phyloP scores from a whole-genome alignment of 1,139 yeast species.

The Debaryomyces sp. region DNA sequence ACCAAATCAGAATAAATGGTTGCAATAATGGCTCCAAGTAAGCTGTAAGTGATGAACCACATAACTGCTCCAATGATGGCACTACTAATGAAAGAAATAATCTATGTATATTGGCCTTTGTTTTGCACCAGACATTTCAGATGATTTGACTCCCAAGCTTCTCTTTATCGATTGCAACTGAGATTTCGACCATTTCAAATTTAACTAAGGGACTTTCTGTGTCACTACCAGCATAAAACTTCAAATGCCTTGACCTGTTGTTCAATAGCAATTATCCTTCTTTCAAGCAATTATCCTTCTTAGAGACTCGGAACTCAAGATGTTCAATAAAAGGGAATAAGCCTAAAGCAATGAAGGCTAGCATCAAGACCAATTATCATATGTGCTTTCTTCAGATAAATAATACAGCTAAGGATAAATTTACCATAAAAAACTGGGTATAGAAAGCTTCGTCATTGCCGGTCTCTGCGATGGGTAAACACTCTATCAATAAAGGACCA shows the following conservation, averaged over 20 bases:
- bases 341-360: conserved; percentile 9
- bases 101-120: conserved; percentile 17
- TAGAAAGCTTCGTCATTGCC: conserved; percentile 16
- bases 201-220: conserved; percentile 29
- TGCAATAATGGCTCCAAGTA: conserved; percentile 33
- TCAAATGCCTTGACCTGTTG: conserved; percentile 38
- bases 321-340: conserved; percentile 20
- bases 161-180: conserved; percentile 28
- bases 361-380: conserved; percentile 14
- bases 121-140: conserved; percentile 29
- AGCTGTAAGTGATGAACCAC: conserved; percentile 17
- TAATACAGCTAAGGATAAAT: conserved; percentile 17
- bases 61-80: conserved; percentile 15
- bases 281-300: conserved; percentile 43
- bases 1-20: conserved; percentile 35
- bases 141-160: conserved; percentile 18
- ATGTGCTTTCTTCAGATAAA: conserved; percentile 14
- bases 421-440: conserved; percentile 18
- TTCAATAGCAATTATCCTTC: too few species aligned
- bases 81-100: conserved; percentile 11
- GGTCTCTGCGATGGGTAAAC: conserved; percentile 22
- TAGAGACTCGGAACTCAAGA: conserved; percentile 48
- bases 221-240: conserved; percentile 44
- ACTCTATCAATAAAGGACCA: conserved; percentile 34
- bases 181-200: conserved; percentile 41